Evolutionary conservation across 2,329 filamentous ascomycete species (phyloP).

Genomic region (Fusarium circinatum): DNA sequence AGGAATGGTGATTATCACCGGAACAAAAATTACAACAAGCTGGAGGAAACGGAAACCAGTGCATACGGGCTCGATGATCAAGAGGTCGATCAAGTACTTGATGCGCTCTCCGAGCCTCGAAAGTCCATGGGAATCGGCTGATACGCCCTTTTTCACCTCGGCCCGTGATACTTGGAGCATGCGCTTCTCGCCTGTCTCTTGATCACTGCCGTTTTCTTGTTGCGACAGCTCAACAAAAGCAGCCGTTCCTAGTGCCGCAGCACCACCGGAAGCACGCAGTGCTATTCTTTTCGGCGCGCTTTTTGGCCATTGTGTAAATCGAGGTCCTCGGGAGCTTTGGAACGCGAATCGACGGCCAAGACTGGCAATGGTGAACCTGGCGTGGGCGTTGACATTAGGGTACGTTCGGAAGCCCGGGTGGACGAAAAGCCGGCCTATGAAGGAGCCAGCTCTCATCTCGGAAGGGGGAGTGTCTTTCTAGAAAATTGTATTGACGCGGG

Average conservation of each 20-base stretch:
- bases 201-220: constrained; percentile 59
- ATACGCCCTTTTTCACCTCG: constrained; percentile 78
- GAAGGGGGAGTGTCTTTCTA: constrained; percentile 29
- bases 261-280: constrained; percentile 55
- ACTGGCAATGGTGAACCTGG: constrained; percentile 12
- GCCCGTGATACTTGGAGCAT: constrained; percentile 86
- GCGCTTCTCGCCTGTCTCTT: constrained; percentile 79
- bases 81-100: constrained; percentile 75
- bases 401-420: constrained; percentile 50
- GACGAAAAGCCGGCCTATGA: constrained; percentile 57
- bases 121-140: constrained; percentile 69
- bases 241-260: constrained; percentile 60
- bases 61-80: constrained; percentile 85
- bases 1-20: constrained; percentile 84
- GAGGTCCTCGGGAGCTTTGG: constrained; percentile 39
- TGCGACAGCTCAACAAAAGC: constrained; percentile 69
- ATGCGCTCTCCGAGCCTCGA: constrained; percentile 67
- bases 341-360: constrained; percentile 40
- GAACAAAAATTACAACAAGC: constrained; percentile 87
- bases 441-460: constrained; percentile 59
- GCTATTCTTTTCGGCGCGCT: constrained; percentile 40
- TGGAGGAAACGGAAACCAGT: constrained; percentile 91
- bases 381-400: constrained; percentile 26
- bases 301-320: constrained; percentile 42
- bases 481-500: constrained; percentile 3